Evolutionary conservation across 345 rosid species (phyloP).

Genomic region (Eucalyptus dawsonii): DNA sequence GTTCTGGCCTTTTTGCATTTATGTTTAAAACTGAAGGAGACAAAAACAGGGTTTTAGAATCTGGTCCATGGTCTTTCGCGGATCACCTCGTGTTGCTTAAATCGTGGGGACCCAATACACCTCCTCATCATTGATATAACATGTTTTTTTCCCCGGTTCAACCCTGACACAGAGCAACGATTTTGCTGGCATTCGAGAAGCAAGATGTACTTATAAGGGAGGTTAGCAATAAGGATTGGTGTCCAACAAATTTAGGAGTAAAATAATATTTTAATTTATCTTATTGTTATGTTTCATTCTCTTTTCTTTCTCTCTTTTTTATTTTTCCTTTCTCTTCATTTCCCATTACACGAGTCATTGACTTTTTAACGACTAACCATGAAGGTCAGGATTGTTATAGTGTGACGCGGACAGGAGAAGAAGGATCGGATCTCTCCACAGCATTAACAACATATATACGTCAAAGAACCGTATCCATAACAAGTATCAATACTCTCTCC

Average conservation of each 20-base stretch:
- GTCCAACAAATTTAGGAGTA: neutral
- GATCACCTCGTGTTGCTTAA: neutral
- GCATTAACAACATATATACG: no score
- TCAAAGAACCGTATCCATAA: no score
- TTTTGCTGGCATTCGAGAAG: neutral
- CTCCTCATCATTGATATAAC: neutral
- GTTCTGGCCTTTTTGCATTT: neutral
- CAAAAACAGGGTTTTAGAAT: neutral
- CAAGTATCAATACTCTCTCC: no score
- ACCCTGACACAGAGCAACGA: neutral
- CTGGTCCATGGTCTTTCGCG: neutral
- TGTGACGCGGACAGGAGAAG: no score
- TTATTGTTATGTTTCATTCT: no score
- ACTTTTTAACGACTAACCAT: no score
- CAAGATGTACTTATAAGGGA: neutral
- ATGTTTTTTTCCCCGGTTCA: neutral
- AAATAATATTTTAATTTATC: no score
- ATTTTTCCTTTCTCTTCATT: no score
- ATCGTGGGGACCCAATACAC: neutral
- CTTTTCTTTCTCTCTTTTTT: fast-evolving
- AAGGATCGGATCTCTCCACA: no score
- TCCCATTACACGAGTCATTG: no score
- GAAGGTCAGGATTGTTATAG: no score
- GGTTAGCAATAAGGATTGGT: neutral
- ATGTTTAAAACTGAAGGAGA: neutral